phyloP scores from a whole-genome alignment of 192 early-diverging fungal genomes.

The Entomortierella chlamydospora region DNA sequence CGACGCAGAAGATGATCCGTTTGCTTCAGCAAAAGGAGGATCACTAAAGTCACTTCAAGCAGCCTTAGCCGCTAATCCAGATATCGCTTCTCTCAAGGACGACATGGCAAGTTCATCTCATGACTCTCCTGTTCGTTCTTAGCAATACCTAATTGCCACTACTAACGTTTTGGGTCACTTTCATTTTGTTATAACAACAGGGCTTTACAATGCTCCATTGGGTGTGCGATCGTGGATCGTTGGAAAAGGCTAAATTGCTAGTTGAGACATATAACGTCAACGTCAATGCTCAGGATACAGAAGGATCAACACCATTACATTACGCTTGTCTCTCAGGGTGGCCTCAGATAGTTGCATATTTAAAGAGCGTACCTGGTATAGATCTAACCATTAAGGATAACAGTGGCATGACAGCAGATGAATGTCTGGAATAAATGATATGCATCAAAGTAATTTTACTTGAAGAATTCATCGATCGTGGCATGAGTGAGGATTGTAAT shows the following conservation, averaged over 20 bases:
- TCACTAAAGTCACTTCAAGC: conserved; percentile 18
- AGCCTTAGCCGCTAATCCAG: conserved; percentile 17
- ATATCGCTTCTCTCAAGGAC: conserved; percentile 24
- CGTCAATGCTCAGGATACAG: conserved; percentile 50
- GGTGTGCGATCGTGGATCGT: conserved; percentile 63
- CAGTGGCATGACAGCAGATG: conserved; percentile 33
- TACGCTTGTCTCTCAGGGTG: conserved; percentile 42
- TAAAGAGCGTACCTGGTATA: conserved; percentile 27
- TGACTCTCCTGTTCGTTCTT: neutral
- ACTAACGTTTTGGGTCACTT: neutral
- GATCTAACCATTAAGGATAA: conserved; percentile 28
- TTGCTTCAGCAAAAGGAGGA: conserved; percentile 24
- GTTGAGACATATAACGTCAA: conserved; percentile 44
- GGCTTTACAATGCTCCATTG: conserved; percentile 66
- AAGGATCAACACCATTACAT: conserved; percentile 45
- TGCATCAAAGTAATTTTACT: neutral
- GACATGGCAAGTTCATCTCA: conserved; percentile 23
- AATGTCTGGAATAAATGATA: conserved; percentile 36
- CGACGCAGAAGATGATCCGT: conserved; percentile 15
- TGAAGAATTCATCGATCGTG: neutral
- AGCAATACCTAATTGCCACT: neutral
- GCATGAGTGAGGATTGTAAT: conserved; percentile 10
- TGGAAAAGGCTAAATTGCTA: conserved; percentile 56
- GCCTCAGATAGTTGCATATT: conserved; percentile 23
- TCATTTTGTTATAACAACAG: conserved; percentile 38